Evolutionary conservation across 1,284 basidiomycete species (phyloP).

Genomic region (Takashimella koratensis): DNA sequence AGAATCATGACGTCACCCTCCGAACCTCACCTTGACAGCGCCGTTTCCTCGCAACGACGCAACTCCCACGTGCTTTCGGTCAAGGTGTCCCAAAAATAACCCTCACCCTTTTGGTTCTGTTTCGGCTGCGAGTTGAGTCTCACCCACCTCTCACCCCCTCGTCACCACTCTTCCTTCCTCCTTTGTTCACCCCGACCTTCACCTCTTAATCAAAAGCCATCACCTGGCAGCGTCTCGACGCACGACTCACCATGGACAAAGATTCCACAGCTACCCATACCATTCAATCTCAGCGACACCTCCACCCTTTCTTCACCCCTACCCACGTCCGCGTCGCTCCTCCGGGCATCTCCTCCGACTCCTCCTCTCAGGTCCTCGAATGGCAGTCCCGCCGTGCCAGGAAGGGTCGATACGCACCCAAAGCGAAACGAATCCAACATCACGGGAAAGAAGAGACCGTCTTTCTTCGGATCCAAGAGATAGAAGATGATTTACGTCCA

Average conservation of each 20-base stretch:
- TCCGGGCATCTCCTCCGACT: neutral
- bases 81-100: no score
- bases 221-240: no score
- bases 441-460: neutral
- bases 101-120: no score
- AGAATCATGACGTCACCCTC: no score
- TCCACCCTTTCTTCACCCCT: neutral
- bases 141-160: no score
- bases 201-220: no score
- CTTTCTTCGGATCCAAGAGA: constrained; percentile 4
- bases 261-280: neutral
- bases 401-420: neutral
- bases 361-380: neutral
- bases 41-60: no score
- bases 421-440: neutral
- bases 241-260: neutral
- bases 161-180: no score
- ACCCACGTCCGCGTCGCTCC: neutral
- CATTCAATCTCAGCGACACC: neutral
- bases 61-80: no score
- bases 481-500: constrained; percentile 22
- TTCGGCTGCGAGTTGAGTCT: no score
- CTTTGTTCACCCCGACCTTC: no score
- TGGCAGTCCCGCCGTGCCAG: constrained; percentile 8
- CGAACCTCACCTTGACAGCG: no score